A percentile compares a stretch with the other conserved stretches of the same genome.
Conservation (phyloP, 352 stramenopile genomes). For the Globisporangium emineosum region DNA sequence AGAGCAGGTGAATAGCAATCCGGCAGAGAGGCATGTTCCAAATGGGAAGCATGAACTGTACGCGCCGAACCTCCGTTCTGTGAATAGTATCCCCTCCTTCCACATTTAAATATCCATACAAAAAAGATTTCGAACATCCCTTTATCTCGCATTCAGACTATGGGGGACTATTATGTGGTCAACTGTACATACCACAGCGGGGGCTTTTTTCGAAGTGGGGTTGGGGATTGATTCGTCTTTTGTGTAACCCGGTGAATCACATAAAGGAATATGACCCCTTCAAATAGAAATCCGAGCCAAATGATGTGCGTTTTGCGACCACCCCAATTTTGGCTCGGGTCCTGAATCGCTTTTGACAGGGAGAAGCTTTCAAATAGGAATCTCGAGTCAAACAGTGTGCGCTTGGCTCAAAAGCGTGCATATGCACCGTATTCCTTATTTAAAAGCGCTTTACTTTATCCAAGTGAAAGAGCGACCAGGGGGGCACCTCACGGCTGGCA, state of each 20-base stretch:
- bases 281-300: neutral
- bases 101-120: neutral
- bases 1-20: neutral
- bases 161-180: neutral
- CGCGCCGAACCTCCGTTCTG: neutral
- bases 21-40: conserved; percentile 2
- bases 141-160: neutral
- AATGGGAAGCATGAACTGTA: neutral
- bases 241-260: neutral
- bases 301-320: neutral
- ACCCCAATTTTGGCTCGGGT: neutral
- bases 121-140: neutral
- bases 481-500: neutral
- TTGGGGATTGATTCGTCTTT: neutral
- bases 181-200: too few species aligned
- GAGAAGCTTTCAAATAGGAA: neutral
- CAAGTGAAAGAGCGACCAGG: neutral
- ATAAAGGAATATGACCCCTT: neutral
- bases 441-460: neutral
- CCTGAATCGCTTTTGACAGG: neutral
- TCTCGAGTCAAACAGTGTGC: neutral
- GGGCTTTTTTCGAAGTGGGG: neutral
- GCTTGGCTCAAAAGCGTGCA: neutral
- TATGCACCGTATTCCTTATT: neutral
- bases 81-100: neutral